Evolutionary conservation across 768 basidiomycete species (phyloP).

Genomic region (Neoboletus brunneissimus): DNA sequence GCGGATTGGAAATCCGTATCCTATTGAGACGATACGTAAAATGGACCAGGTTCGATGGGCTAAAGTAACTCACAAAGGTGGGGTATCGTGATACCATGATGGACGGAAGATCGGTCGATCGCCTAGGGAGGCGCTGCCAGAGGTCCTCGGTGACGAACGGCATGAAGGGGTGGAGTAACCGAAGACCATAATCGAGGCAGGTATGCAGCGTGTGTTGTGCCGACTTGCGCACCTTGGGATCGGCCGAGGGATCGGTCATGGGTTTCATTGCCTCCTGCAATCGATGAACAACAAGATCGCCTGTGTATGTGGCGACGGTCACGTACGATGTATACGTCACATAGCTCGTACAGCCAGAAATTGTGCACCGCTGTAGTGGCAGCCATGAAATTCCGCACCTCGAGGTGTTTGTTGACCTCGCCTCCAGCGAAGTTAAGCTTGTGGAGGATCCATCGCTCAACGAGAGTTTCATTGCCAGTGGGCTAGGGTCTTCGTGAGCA

Average conservation of each 20-base stretch:
- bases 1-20: constrained; percentile 58
- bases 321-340: constrained; percentile 95
- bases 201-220: constrained; percentile 96
- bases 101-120: constrained; percentile 76
- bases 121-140: constrained; percentile 92
- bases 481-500: constrained; percentile 46
- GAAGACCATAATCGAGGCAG: constrained; percentile 87
- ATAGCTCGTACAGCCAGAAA: constrained; percentile 99
- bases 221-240: constrained; percentile 62
- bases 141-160: constrained; percentile 98
- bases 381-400: constrained; percentile 87
- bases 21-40: constrained; percentile 34
- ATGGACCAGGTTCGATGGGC: background rate
- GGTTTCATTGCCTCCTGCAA: constrained; percentile 96
- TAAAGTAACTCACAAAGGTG: constrained; percentile 52
- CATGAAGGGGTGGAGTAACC: constrained; percentile 96
- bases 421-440: constrained; percentile 81
- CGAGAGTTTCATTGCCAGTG: constrained; percentile 85
- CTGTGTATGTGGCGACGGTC: background rate
- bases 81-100: constrained; percentile 92
- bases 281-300: background rate
- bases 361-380: constrained; percentile 84
- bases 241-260: constrained; percentile 80
- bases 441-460: constrained; percentile 94
- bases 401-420: constrained; percentile 72